These are phyloP conservation scores for Pleurostoma richardsiae DNA, from an alignment of 2,329 filamentous ascomycete species.

Conservation along the genomic window DNA sequence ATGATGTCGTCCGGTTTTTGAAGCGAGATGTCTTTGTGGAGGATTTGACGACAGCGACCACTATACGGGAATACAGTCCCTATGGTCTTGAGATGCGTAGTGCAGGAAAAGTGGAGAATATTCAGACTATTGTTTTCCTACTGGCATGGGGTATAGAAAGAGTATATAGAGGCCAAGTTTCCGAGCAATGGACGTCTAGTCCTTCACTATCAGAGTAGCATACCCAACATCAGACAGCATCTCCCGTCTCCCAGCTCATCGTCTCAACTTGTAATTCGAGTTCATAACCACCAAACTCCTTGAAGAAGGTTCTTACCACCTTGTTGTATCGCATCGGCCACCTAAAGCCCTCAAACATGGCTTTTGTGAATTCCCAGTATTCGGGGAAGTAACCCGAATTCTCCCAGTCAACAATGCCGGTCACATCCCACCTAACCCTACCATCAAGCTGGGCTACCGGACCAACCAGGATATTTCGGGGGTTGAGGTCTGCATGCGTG, in stretches of 20 bases:
- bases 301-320: conserved; percentile 10
- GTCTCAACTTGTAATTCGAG: conserved; percentile 15
- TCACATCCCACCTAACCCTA: conserved; percentile 16
- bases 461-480: conserved; percentile 25
- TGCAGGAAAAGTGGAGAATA: too few relatives aligned
- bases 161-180: too few relatives aligned
- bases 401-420: conserved; percentile 23
- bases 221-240: too few relatives aligned
- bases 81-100: too few relatives aligned
- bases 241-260: conserved; percentile 9
- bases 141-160: too few relatives aligned
- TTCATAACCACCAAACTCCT: conserved; percentile 14
- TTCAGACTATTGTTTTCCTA: too few relatives aligned
- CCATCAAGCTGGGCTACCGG: conserved; percentile 11
- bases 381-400: conserved; percentile 19
- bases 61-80: too few relatives aligned
- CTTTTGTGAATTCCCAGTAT: conserved; percentile 23
- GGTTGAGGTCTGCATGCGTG: conserved; percentile 26
- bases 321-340: conserved; percentile 10
- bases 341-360: conserved; percentile 13
- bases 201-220: too few relatives aligned
- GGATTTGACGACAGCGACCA: not conserved
- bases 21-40: conserved; percentile 1
- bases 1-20: conserved; percentile 32
- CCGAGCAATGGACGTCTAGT: too few relatives aligned